phyloP scores from a whole-genome alignment of 176 grass and related monocot genomes.

The Sorghum bicolor region DNA sequence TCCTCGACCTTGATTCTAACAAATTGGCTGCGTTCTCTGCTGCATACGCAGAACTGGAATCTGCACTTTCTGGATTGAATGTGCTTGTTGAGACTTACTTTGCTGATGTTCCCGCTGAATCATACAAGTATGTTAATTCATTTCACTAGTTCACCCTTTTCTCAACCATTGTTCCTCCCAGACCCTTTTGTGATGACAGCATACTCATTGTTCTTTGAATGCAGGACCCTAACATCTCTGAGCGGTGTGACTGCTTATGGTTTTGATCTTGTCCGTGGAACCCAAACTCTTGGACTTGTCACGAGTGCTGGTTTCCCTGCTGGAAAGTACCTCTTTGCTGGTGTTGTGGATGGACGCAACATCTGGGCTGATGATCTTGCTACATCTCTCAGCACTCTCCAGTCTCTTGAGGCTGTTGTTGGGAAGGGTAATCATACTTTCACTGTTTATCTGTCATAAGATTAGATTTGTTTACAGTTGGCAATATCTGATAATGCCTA shows the following conservation, averaged over 20 bases:
- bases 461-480: neutral
- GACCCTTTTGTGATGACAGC: neutral
- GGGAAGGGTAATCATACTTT: conserved; percentile 67
- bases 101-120: conserved; percentile 70
- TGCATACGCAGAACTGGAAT: conserved; percentile 71
- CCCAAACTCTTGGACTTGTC: conserved; percentile 76
- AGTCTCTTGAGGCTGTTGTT: conserved; percentile 70
- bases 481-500: conserved; percentile 3
- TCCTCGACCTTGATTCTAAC: conserved; percentile 73
- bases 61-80: conserved; percentile 62
- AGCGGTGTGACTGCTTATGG: conserved; percentile 74
- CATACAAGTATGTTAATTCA: conserved; percentile 63
- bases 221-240: conserved; percentile 71
- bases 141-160: conserved; percentile 9
- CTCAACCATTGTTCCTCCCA: neutral
- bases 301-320: conserved; percentile 73
- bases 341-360: conserved; percentile 95
- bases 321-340: conserved; percentile 89
- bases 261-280: conserved; percentile 85
- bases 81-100: conserved; percentile 94
- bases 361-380: conserved; percentile 95
- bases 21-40: conserved; percentile 70
- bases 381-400: conserved; percentile 67
- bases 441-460: neutral
- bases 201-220: conserved; percentile 21